Conservation (phyloP, 768 basidiomycete genomes). For the Nevesoporus exiguus region DNA sequence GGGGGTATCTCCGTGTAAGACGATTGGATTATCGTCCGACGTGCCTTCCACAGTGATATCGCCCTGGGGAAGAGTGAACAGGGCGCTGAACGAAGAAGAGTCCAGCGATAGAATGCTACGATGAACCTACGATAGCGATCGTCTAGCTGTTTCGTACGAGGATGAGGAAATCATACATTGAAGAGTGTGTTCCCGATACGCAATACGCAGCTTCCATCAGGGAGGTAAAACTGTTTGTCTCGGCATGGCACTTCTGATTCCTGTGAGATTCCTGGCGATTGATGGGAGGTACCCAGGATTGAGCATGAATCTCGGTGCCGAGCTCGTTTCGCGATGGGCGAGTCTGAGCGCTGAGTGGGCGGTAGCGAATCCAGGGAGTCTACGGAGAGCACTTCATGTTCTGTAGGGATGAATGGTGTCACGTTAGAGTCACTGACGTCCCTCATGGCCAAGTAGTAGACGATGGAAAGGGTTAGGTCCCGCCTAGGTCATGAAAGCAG, state of each 20-base stretch:
- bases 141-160: neutral
- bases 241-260: conserved; percentile 20
- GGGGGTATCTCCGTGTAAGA: conserved; percentile 58
- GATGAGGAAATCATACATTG: conserved; percentile 46
- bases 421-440: conserved; percentile 1
- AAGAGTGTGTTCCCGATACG: conserved; percentile 63
- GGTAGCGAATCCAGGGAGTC: neutral
- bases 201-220: conserved; percentile 67
- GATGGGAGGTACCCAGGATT: conserved; percentile 1
- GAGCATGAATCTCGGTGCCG: conserved; percentile 8
- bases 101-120: conserved; percentile 59
- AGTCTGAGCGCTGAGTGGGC: conserved; percentile 8
- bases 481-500: too few species aligned
- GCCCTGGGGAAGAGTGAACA: conserved; percentile 69
- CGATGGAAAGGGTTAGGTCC: too few species aligned
- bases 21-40: conserved; percentile 63
- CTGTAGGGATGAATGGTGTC: conserved; percentile 22
- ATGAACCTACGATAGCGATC: conserved; percentile 44
- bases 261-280: neutral
- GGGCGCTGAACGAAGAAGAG: conserved; percentile 57
- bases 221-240: conserved; percentile 60
- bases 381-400: conserved; percentile 13
- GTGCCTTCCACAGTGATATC: conserved; percentile 48
- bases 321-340: conserved; percentile 8
- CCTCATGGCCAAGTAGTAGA: conserved; percentile 14